Evolutionary conservation across 306 rosid genomes (phyloP), one percentile per base, ranked within the genome.

Genomic region (apple (Malus domestica)): DNA sequence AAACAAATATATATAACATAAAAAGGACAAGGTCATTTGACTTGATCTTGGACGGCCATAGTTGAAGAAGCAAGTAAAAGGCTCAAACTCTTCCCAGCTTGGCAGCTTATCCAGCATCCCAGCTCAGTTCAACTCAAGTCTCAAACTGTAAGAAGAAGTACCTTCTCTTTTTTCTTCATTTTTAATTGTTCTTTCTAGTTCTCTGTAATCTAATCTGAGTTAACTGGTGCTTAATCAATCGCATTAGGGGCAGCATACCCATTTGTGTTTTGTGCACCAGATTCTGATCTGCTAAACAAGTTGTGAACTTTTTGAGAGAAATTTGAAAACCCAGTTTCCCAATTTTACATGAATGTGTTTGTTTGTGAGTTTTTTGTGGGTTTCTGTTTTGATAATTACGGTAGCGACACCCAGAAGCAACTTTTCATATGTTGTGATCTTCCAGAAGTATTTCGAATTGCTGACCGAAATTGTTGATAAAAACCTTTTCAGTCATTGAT

Each of bases 141-240:
- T 71, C 75, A 7, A 1, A 33, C 40, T 25, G 79, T 74, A 68
- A 68, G 83, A 38, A 5, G 83, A 19, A 1, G 13, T 40, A 65
- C 20, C 20, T 23, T 70, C 35, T 58, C 6, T 10, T n/a, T 72
- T 58, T 30, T 38, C 66, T 22, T 55, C 0, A 2, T 4, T 38
- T 38, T 38, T 38, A 38, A 38, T 38, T 38, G 54, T 25, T 16
- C 15, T 18, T 33, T 64, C 54, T 64, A 45, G 14, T 23, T 73
- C 46, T 68, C 45, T 30, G 35, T 23, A 1, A n/a, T 1, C 3
- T 35, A 4, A 9, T n/a, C 25, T 67, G 33, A 10, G 35, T 13
- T 3, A 15, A 22, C 9, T 33, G 8, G 51, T 14, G 15, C 11
- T 27, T 51, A 18, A 32, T 33, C 14, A 76, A 69, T 59, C 13